These are phyloP conservation scores for Fragaria iinumae DNA, from an alignment of 306 rosid species.

Conservation along the genomic window DNA sequence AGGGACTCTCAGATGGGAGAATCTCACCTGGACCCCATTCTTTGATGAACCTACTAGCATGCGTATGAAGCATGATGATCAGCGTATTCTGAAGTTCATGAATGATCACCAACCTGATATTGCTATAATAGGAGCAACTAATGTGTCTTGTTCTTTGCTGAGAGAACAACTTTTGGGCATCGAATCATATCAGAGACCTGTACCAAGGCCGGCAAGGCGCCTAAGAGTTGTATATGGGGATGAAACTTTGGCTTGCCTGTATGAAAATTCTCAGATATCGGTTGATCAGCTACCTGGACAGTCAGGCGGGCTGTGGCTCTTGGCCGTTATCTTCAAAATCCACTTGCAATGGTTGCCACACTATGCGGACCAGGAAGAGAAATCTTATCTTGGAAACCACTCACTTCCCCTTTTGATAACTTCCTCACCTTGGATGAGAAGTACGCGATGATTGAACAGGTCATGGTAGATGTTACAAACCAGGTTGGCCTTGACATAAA, in stretches of 20 bases:
- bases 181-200: no score
- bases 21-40: not conserved
- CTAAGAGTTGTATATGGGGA: conserved; percentile 92
- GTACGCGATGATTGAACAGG: not conserved
- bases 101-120: not conserved
- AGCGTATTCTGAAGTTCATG: not conserved
- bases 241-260: conserved; percentile 79
- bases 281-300: conserved; percentile 85
- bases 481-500: not conserved
- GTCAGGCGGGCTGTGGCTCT: conserved; percentile 60
- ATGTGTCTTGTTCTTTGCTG: not conserved
- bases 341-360: conserved; percentile 78
- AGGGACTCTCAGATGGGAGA: not conserved
- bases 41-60: not conserved
- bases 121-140: not conserved
- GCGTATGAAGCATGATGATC: not conserved
- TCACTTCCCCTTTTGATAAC: not conserved
- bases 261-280: conserved; percentile 83
- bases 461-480: not conserved
- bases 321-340: conserved; percentile 86
- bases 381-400: not conserved
- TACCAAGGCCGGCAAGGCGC: not conserved
- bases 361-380: not conserved
- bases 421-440: not conserved
- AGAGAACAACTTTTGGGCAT: not conserved